Conservation (phyloP, 345 rosid genomes). For the Clarkia xantiana region DNA sequence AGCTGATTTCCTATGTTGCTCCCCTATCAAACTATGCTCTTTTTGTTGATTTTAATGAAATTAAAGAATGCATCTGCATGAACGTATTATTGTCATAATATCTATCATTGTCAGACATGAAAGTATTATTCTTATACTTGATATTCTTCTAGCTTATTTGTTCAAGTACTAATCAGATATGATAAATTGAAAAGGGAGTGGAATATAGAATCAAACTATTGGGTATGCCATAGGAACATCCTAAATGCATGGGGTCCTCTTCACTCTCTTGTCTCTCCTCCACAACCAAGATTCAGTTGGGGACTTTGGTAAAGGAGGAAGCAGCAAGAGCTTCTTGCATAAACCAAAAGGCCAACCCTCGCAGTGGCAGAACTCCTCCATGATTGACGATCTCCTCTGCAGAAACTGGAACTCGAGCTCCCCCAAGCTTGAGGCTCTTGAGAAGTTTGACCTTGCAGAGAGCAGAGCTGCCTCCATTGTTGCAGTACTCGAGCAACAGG, state of each 20-base stretch:
- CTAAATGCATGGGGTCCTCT: constrained; percentile 12
- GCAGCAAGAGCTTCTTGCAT: constrained; percentile 57
- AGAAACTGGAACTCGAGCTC: constrained; percentile 30
- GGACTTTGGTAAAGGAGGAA: constrained; percentile 84
- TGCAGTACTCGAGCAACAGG: constrained; percentile 37
- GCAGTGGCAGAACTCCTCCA: constrained; percentile 56
- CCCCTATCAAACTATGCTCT: too few relatives aligned
- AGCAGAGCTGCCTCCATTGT: constrained; percentile 37
- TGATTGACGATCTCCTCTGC: constrained; percentile 28
- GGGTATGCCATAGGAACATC: too few relatives aligned
- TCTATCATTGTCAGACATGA: too few relatives aligned
- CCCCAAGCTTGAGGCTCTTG: constrained; percentile 42
- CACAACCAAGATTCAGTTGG: constrained; percentile 90
- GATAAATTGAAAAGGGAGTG: too few relatives aligned
- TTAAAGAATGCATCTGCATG: too few relatives aligned
- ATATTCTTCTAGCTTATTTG: too few relatives aligned
- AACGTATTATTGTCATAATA: too few relatives aligned
- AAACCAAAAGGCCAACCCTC: constrained; percentile 94
- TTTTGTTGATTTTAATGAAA: too few relatives aligned
- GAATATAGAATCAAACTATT: too few relatives aligned
- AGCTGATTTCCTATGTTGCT: too few relatives aligned
- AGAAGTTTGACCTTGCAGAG: constrained; percentile 42
- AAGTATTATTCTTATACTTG: too few relatives aligned
- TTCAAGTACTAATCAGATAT: too few relatives aligned
- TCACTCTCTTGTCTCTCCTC: constrained; percentile 34